Conservation (phyloP, 352 stramenopile genomes). For the Peronospora belbahrii region DNA sequence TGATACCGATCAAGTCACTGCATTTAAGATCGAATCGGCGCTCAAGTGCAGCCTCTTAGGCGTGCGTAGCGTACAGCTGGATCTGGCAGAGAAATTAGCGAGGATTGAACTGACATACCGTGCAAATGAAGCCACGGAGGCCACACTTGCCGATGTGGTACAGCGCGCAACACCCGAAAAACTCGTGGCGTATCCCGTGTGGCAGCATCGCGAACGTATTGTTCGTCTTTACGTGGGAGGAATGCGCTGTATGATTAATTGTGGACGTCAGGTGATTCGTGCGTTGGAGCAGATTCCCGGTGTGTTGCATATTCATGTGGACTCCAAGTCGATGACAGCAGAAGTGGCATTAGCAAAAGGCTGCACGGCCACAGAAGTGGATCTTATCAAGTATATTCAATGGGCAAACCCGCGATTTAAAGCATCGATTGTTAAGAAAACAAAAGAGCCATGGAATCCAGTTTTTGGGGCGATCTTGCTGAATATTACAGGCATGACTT, state of each 20-base stretch:
- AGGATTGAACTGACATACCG: conserved; percentile 47
- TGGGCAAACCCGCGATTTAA: conserved; percentile 68
- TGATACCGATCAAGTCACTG: conserved; percentile 17
- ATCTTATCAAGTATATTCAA: conserved; percentile 81
- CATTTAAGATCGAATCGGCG: conserved; percentile 23
- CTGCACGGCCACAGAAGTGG: conserved; percentile 73
- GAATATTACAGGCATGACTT: conserved; percentile 71
- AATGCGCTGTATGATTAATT: conserved; percentile 87
- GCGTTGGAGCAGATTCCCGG: conserved; percentile 75
- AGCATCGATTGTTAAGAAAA: conserved; percentile 58
- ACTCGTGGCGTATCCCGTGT: conserved; percentile 72
- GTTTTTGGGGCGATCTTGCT: conserved; percentile 61
- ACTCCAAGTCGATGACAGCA: conserved; percentile 72
- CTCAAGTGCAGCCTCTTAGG: conserved; percentile 26
- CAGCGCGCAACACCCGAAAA: conserved; percentile 29
- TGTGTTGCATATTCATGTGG: conserved; percentile 78
- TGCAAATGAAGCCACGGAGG: conserved; percentile 37
- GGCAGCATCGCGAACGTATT: conserved; percentile 75
- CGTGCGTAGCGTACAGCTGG: conserved; percentile 48
- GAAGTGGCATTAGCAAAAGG: conserved; percentile 71
- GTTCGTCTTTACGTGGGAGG: conserved; percentile 67
- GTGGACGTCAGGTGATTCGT: conserved; percentile 65
- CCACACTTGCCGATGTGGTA: conserved; percentile 51
- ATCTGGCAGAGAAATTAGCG: conserved; percentile 56
- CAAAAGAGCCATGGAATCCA: conserved; percentile 37